phyloP scores from a whole-genome alignment of 2,329 filamentous ascomycete genomes.

The Ceratocystis albifundus region DNA sequence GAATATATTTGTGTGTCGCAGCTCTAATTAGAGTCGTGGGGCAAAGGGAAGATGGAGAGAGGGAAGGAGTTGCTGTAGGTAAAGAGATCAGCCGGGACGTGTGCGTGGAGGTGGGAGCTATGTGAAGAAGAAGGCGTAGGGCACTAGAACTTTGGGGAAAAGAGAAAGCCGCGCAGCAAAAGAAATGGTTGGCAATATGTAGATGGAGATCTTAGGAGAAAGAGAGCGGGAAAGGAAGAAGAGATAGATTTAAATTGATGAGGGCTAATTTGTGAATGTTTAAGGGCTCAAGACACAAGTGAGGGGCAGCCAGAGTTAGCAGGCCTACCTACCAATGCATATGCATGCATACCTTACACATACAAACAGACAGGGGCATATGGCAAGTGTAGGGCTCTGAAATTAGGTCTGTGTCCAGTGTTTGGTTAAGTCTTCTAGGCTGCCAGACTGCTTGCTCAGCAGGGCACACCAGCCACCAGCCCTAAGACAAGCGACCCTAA shows the following conservation, averaged over 20 bases:
- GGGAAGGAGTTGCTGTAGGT: background rate
- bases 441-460: background rate
- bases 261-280: background rate
- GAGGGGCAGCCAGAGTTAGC: background rate
- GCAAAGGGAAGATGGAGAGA: background rate
- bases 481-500: background rate
- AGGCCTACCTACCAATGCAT: no score
- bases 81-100: background rate
- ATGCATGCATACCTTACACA: background rate
- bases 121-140: background rate
- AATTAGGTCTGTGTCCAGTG: background rate
- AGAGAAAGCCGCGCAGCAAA: no score
- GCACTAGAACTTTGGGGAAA: no score
- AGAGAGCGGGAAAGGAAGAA: background rate
- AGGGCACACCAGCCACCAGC: background rate
- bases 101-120: background rate
- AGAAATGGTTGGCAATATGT: no score
- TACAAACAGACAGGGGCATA: background rate
- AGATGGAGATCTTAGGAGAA: background rate
- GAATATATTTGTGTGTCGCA: slow-evolving; percentile 8
- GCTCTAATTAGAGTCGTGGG: background rate
- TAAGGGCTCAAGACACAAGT: background rate
- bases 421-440: background rate
- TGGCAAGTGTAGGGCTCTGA: background rate
- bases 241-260: background rate